Evolutionary conservation across 2,329 filamentous ascomycete species (phyloP).

Genomic region (Sarocladiaceae sp.): DNA sequence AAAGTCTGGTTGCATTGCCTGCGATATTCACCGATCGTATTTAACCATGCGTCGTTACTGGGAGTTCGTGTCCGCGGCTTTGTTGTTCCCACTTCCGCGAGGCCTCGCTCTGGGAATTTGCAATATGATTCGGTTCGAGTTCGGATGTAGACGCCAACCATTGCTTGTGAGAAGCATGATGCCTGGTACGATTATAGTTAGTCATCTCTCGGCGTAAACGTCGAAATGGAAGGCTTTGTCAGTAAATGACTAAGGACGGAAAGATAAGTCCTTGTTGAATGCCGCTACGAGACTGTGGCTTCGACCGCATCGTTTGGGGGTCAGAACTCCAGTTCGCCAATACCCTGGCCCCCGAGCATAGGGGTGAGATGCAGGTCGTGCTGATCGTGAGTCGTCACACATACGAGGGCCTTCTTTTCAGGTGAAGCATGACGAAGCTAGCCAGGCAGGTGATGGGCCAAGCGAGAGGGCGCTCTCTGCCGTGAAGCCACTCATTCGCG

Average conservation of each 20-base stretch:
- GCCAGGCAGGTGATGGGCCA: neutral
- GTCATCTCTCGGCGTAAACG: neutral
- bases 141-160: too few species aligned
- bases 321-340: neutral
- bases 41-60: neutral
- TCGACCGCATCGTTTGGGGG: neutral
- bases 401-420: conserved; percentile 2
- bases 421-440: conserved; percentile 1
- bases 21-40: conserved; percentile 2
- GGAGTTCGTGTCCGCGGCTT: neutral
- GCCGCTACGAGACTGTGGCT: conserved; percentile 3
- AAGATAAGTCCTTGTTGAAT: neutral
- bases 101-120: neutral
- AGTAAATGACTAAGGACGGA: neutral
- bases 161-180: too few species aligned
- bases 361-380: neutral
- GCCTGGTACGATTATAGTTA: neutral
- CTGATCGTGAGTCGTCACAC: neutral
- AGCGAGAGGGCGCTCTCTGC: neutral
- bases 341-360: neutral
- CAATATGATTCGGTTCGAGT: too few species aligned
- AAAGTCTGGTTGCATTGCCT: neutral
- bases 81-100: neutral
- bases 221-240: neutral
- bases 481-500: neutral